phyloP scores from a whole-genome alignment of 345 rosid genomes.

The Pistacia vera region DNA sequence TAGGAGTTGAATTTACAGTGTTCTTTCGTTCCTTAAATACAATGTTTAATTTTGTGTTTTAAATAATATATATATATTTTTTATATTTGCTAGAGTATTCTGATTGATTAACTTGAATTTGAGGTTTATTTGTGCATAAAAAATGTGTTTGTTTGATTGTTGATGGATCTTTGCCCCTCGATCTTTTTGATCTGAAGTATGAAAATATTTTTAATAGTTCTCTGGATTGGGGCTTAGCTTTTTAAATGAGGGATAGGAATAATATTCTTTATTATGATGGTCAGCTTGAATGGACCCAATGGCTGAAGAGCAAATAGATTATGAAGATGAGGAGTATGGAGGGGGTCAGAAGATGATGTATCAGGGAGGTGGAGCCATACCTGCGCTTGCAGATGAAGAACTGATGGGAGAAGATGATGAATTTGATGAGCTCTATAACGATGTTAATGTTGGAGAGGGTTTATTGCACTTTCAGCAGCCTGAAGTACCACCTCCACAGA shows the following conservation, averaged over 20 bases:
- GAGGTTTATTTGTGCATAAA: constrained; percentile 21
- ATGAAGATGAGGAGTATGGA: constrained; percentile 55
- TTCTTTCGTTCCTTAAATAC: not conserved
- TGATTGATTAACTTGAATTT: not conserved
- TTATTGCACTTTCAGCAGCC: constrained; percentile 61
- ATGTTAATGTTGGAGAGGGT: constrained; percentile 86
- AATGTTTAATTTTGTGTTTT: not conserved
- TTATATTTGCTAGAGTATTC: not conserved
- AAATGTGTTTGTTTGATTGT: not conserved
- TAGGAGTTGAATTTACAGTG: not conserved
- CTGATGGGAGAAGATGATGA: constrained; percentile 82
- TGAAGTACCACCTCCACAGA: constrained; percentile 45
- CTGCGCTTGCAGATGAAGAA: constrained; percentile 85
- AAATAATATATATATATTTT: not conserved
- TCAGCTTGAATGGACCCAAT: constrained; percentile 45
- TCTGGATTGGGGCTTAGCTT: constrained; percentile 11
- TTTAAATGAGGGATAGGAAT: constrained; percentile 11
- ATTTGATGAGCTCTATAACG: constrained; percentile 84
- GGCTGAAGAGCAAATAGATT: constrained; percentile 62
- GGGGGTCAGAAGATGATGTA: constrained; percentile 57
- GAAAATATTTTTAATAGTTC: not conserved
- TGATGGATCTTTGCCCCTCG: not conserved
- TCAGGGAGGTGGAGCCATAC: constrained; percentile 80
- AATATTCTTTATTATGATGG: constrained; percentile 25
- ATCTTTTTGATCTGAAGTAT: not conserved